Conservation (phyloP, 2,329 filamentous ascomycete genomes). For the Harringtonia lauricola region DNA sequence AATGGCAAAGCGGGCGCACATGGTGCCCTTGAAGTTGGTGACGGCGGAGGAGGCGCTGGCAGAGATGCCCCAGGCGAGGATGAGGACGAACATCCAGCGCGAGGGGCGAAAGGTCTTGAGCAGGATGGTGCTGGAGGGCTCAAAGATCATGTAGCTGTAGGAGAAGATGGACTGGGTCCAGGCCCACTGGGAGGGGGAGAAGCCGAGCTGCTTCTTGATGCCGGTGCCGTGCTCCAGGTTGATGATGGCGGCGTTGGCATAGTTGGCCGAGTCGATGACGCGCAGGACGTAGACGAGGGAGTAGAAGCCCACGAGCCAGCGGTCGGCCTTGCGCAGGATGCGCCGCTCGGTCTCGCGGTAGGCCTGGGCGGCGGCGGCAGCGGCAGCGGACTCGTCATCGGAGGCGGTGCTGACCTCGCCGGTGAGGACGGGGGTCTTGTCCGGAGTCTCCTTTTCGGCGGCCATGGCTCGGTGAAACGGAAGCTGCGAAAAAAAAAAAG, state of each 20-base stretch:
- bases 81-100: constrained; percentile 23
- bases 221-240: constrained; percentile 26
- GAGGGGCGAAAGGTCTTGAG: constrained; percentile 23
- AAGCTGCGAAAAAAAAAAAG: too few species aligned
- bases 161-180: constrained; percentile 29
- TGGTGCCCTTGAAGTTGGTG: constrained; percentile 23
- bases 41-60: constrained; percentile 23
- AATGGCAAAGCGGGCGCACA: constrained; percentile 25
- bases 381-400: too few species aligned
- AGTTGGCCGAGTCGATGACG: constrained; percentile 26
- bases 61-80: constrained; percentile 24
- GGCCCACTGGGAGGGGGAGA: constrained; percentile 22
- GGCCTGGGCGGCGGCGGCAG: not conserved
- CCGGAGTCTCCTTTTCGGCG: not conserved
- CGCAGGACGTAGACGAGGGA: constrained; percentile 27
- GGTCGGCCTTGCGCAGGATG: constrained; percentile 22
- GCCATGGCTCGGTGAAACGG: too few species aligned
- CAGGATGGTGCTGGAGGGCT: constrained; percentile 25
- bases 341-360: constrained; percentile 16
- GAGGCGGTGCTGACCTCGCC: not conserved
- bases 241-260: constrained; percentile 28
- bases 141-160: constrained; percentile 26
- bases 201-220: constrained; percentile 25
- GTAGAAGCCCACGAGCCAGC: constrained; percentile 21
- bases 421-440: not conserved